Conservation (phyloP, 768 basidiomycete genomes). For the Mrakia blollopis region DNA sequence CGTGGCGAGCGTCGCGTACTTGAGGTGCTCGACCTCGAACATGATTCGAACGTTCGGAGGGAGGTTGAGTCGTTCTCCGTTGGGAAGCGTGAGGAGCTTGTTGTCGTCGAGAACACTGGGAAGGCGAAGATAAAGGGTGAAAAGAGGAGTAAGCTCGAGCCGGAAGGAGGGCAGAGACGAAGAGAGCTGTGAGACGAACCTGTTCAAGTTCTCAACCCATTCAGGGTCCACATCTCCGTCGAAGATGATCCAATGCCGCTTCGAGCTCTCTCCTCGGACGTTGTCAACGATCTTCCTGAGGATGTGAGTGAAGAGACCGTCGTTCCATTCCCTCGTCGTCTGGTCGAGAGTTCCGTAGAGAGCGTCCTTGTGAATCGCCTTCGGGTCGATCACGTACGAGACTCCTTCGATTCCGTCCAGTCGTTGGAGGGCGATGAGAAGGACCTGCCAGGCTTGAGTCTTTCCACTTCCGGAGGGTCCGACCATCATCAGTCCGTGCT, state of each 20-base stretch:
- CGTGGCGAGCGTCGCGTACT: conserved; percentile 93
- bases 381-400: conserved; percentile 95
- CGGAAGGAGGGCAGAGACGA: neutral
- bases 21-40: conserved; percentile 98
- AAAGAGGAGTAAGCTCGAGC: neutral
- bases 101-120: conserved; percentile 95
- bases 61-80: conserved; percentile 94
- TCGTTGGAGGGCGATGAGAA: conserved; percentile 81
- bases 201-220: conserved; percentile 99
- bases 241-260: conserved; percentile 98
- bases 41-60: conserved; percentile 97
- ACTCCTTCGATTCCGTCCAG: conserved; percentile 89
- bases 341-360: conserved; percentile 94
- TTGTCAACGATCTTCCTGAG: conserved; percentile 97
- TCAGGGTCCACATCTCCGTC: conserved; percentile 99
- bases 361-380: conserved; percentile 97
- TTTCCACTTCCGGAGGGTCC: conserved; percentile 96
- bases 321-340: conserved; percentile 98
- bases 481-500: conserved; percentile 99
- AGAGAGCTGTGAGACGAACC: conserved; percentile 56
- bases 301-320: conserved; percentile 96
- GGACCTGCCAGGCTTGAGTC: conserved; percentile 92
- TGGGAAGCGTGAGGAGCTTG: conserved; percentile 91
- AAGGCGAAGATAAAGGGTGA: conserved; percentile 10
- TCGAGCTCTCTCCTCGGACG: conserved; percentile 92